Base-by-base conservation (phyloP, 2,329 filamentous ascomycete species). In the Polychaeton citri region DNA sequence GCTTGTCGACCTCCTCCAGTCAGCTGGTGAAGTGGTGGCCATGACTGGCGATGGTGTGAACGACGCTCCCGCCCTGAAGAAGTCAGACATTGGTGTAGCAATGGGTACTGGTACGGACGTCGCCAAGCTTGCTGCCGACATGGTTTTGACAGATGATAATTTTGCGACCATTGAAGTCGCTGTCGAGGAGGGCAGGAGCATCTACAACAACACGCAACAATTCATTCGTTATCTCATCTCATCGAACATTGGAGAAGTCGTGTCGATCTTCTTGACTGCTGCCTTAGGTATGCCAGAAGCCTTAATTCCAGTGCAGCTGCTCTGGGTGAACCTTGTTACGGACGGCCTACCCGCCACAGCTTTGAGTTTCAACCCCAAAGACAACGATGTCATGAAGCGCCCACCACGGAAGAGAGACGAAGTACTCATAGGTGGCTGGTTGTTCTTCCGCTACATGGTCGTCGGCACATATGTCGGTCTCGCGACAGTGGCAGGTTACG, bases 21-120 rank as follows among this genome's bases (percentile, higher is more conserved):
- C 83, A 39, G 70, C 83, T 34, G 84, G 84, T 42, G 85, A 98
- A 58, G 90, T 98, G 30, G 92, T 98, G 44, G 90, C 90, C 47
- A 98, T 98, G 90, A 98, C 90, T 48, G 90, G 90, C 53, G 90
- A 98, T 54, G 90, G 90, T 61, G 90, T 98, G 60, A 98, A 98
- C 54, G 90, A 98, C 60, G 90, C 90, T 4, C 90, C 90, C 32
- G 90, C 90, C 12, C 70, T 98, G 53, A 98, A 98, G 73, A 96
- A 95, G 68, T 84, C 90, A 24, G 90, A 98, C 56, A 98, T 98
- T 63, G 90, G 90, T 64, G 86, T 98, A 43, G 92, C 90, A 39
- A 98, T 98, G 90, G 92, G 90, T 35, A 90, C 85, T 38, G 90
- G 90, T 55, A 98, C 90, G 18, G 90, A 98, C 58, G 90, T 98